Base-by-base conservation (phyloP, 2,329 filamentous ascomycete genomes). In the Colletotrichum ledebouriae region DNA sequence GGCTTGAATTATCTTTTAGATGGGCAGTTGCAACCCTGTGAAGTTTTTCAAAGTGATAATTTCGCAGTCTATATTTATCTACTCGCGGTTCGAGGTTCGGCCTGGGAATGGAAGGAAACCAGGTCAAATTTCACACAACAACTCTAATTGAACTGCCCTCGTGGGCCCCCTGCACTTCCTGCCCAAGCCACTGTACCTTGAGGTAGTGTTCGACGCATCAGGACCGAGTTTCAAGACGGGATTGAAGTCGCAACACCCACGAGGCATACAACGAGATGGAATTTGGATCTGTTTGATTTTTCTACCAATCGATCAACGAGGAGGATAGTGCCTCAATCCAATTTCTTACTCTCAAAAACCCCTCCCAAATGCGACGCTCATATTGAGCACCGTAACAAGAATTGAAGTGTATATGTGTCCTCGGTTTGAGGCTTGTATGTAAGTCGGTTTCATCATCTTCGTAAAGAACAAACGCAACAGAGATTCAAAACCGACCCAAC, bases 361-460 rank as follows among this genome's bases (percentile, higher is more conserved):
- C 25, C 53, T 67, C 69, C 67, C 67, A 67, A 71, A 67, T 55
- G 58, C 11, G 57, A 20, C 10, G 34, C 34, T 41, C 34, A 46
- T 15, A 13, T 7, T 11, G 25, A 33, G 49, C 3, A 17, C 41
- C 52, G 17, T 7, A 29, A n/a, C 15, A 61, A 52, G 67, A 69
- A 69, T 69, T 44, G 63, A 69, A 69, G 10, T 52, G 29, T 61
- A 67, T 52, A 42, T 62, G 50, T 62, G 12, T 25, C 34, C 42
- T 13, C 44, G 9, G 37, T 42, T 15, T 41, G 56, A 41, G 49
- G 57, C 50, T 37, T 62, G 63, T 67, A 58, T 69, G 34, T 69
- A 58, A 55, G 20, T 39, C 25, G 17, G 59, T 53, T 47, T 69
- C 67, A 59, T 69, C 63, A 69, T 46, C 57, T 42, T 69, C 67